Percentiles rank a stretch among this genome's conserved stretches.
Conservation (phyloP, 129 eudicot genomes). For the Centrapalus pauciflorus region DNA sequence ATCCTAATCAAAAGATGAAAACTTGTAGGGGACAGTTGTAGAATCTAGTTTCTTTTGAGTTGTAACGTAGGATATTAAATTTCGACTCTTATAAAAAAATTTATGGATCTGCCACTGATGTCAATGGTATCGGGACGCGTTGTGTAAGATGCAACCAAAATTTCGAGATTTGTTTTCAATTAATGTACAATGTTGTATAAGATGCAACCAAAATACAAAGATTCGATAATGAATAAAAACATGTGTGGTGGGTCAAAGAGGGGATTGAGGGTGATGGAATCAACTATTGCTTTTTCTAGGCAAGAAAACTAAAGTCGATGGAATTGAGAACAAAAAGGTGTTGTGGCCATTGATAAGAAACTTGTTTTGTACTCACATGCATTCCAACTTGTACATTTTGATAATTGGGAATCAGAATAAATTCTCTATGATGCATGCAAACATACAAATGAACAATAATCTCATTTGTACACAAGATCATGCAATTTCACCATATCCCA, state of each 20-base stretch:
- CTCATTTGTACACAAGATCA: not conserved
- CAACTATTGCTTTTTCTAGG: slow-evolving; percentile 6
- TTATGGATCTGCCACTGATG: no score
- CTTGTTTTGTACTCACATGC: slow-evolving; percentile 20
- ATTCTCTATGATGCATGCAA: slow-evolving; percentile 12
- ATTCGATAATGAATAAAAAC: not conserved
- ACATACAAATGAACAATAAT: not conserved
- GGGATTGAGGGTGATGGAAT: not conserved
- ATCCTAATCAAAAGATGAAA: no score
- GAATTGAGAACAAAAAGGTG: slow-evolving; percentile 14
- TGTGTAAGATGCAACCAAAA: no score
- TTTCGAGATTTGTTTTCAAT: not conserved
- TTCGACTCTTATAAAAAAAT: no score
- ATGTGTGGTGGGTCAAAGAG: not conserved
- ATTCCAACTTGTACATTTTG: slow-evolving; percentile 13
- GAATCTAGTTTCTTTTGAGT: no score
- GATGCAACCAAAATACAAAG: not conserved
- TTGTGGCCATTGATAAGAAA: slow-evolving; percentile 11
- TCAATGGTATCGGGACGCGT: no score
- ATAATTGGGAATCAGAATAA: slow-evolving; percentile 10
- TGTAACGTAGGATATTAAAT: no score
- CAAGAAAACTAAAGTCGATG: slow-evolving; percentile 17
- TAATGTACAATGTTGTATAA: not conserved
- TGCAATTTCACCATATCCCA: not conserved
- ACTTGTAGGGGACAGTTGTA: no score